These are phyloP conservation scores for Saturnispora dispora DNA, from an alignment of 805 yeast species.

Conservation along the genomic window DNA sequence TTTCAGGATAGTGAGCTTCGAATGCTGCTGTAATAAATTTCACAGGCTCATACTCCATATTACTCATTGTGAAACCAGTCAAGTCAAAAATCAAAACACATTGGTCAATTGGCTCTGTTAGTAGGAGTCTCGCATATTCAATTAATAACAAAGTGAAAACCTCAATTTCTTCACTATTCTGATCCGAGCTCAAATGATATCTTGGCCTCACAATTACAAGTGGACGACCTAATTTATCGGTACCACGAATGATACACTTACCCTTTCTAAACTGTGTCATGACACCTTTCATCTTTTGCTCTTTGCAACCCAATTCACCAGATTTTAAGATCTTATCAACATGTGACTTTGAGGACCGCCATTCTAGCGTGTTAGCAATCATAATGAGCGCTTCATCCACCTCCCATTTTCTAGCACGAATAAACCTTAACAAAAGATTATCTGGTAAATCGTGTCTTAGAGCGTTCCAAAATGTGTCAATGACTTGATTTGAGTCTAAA, in stretches of 20 bases:
- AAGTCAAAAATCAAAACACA: constrained; percentile 83
- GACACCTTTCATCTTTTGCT: constrained; percentile 36
- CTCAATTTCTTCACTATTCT: constrained; percentile 62
- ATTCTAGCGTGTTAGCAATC: constrained; percentile 63
- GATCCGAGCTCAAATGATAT: constrained; percentile 61
- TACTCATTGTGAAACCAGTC: constrained; percentile 75
- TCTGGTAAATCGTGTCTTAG: constrained; percentile 77
- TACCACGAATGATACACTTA: constrained; percentile 69
- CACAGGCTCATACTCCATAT: constrained; percentile 89
- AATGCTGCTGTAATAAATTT: constrained; percentile 82
- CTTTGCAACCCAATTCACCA: constrained; percentile 61
- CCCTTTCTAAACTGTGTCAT: constrained; percentile 50
- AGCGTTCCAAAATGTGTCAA: constrained; percentile 47
- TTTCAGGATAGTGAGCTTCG: constrained; percentile 96
- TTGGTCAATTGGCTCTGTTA: constrained; percentile 68
- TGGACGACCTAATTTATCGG: constrained; percentile 67
- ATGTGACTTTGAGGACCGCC: constrained; percentile 59
- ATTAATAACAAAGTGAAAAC: constrained; percentile 66
- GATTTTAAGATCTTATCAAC: constrained; percentile 54
- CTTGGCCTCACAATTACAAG: constrained; percentile 74
- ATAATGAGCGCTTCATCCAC: constrained; percentile 57
- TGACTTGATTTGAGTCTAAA: constrained; percentile 42
- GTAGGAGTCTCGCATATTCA: constrained; percentile 71
- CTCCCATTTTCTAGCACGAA: constrained; percentile 84
- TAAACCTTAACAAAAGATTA: constrained; percentile 61